These are phyloP conservation scores for Thalassiosira profunda DNA, from an alignment of 108 stramenopile genomes.

Conservation along the genomic window DNA sequence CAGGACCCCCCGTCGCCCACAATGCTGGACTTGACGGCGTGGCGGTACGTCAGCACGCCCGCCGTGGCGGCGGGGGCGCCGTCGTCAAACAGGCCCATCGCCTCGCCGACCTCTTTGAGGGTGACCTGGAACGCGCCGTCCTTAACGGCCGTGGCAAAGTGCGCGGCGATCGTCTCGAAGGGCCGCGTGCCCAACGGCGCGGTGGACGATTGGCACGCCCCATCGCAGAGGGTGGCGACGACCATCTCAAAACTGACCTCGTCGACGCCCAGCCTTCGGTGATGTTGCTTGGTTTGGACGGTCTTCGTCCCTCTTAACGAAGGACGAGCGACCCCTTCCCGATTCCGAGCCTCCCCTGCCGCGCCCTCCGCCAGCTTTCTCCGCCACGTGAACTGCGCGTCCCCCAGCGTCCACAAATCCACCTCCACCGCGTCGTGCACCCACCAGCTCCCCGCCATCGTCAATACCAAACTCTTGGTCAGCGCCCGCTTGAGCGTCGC, in stretches of 20 bases:
- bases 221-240: slow-evolving; percentile 3
- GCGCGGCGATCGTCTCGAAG: background rate
- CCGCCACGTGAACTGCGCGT: slow-evolving; percentile 1
- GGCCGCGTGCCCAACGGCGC: background rate
- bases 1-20: background rate
- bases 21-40: slow-evolving; percentile 6
- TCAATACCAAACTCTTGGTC: slow-evolving; percentile 19
- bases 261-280: too few relatives aligned
- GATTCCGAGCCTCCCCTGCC: background rate
- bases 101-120: slow-evolving; percentile 4
- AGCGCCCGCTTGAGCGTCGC: slow-evolving; percentile 1
- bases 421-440: slow-evolving; percentile 17
- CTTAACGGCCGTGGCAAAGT: background rate
- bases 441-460: background rate
- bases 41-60: background rate
- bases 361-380: background rate
- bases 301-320: slow-evolving; percentile 1
- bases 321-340: background rate
- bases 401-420: slow-evolving; percentile 6
- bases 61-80: background rate
- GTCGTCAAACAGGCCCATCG: slow-evolving; percentile 2
- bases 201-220: background rate
- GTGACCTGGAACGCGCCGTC: background rate
- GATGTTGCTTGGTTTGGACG: too few relatives aligned
- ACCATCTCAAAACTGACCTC: slow-evolving; percentile 5